phyloP scores from a whole-genome alignment of 2,329 filamentous ascomycete genomes.

The Chaetothyriales sp. region DNA sequence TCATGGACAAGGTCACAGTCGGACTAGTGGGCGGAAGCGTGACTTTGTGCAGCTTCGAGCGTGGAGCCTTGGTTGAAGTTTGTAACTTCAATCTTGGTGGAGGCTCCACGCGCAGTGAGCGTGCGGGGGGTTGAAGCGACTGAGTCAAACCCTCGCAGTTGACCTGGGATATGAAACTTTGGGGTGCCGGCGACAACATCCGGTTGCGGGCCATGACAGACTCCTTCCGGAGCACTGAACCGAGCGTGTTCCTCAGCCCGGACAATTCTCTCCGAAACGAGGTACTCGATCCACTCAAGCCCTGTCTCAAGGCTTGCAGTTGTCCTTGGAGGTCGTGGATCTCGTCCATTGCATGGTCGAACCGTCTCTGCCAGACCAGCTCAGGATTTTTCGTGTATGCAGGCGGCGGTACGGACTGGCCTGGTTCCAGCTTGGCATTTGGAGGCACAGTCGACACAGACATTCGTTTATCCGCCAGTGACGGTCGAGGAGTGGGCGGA shows the following conservation, averaged over 20 bases:
- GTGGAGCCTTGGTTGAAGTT: background rate
- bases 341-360: slow-evolving; percentile 11
- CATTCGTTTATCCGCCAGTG: background rate
- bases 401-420: slow-evolving; percentile 6
- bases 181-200: slow-evolving; percentile 2
- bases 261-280: slow-evolving; percentile 12
- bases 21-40: background rate
- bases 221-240: slow-evolving; percentile 14
- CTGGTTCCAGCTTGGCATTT: background rate
- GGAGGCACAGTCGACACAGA: background rate
- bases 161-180: background rate
- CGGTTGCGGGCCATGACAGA: slow-evolving; percentile 6
- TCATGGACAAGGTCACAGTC: background rate
- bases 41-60: background rate
- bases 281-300: slow-evolving; percentile 8
- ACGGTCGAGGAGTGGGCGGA: background rate
- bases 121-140: background rate
- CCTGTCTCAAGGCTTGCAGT: slow-evolving; percentile 6
- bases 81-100: background rate
- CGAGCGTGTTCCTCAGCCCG: slow-evolving; percentile 11
- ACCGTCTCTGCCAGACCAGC: slow-evolving; percentile 12
- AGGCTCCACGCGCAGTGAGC: background rate
- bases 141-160: background rate
- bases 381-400: slow-evolving; percentile 10
- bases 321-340: slow-evolving; percentile 9